Evolutionary conservation across 2,329 filamentous ascomycete species (phyloP), one percentile per base, ranked within the genome.

Genomic region (Ophiostoma sp.): DNA sequence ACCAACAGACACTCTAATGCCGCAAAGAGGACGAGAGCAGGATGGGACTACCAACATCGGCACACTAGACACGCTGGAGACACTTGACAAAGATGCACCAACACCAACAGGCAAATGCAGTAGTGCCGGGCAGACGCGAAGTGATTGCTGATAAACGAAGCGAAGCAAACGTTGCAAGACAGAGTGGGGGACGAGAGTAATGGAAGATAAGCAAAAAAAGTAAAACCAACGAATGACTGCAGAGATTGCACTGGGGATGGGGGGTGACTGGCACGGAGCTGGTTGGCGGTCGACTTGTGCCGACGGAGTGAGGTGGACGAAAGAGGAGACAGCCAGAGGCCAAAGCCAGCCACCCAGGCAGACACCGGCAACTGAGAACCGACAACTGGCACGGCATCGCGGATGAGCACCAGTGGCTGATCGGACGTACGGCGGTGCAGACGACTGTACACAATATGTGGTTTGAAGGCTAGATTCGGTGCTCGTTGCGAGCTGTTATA

Each of bases 121-220:
- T 55, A 55, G 49, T 55, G 49, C 49, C 49, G 49, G 49, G 49
- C 49, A 55, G 49, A 55, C 49, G 49, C 18, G 47, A 47, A 5
- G 14, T n/a, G 45, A n/a, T n/a, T 47, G 45, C 12, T 47, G 5
- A 18, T 16, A 27, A 64, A 64, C 42, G 9, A 45, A 27, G 45
- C n/a, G 45, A 47, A 16, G 12, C 45, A 12, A 5, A 12, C n/a
- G 14, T 12, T 16, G 45, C 12, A 47, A 47, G 45, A 16, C 16
- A 11, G 45, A 16, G 45, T 11, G 16, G 47, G 16, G 47, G 47
- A n/a, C 5, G 14, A 1, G 45, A 16, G 16, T 16, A 18, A n/a
- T n/a, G 16, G 14, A 18, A 16, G 16, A 49, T 6, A 6, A 49
- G 47, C 14, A 5, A 49, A 7, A n/a, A 4, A 6, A 18, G 27